Evolutionary conservation across 2,329 filamentous ascomycete species (phyloP), one percentile per base, ranked within the genome.

Genomic region (Botrytis fabae): DNA sequence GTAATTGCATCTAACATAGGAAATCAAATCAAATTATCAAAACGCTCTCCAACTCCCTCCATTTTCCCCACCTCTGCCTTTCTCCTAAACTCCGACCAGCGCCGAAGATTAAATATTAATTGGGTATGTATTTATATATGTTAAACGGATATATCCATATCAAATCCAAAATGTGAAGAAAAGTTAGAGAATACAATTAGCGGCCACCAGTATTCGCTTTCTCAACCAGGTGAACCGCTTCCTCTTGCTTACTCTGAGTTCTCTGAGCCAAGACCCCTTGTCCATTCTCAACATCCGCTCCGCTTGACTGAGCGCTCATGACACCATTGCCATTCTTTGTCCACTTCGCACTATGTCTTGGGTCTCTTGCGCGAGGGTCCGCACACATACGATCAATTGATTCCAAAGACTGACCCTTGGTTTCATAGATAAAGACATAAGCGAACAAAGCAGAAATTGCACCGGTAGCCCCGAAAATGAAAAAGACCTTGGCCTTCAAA

Each of bases 331-430:
- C 48, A 32, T 25, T 38, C 38, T 48, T 28, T 10, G 65, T 18
- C n/a, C 25, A 68, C 25, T 16, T 20, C 0, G 48, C 10, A n/a
- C 48, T 68, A 16, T 42, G 25, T 32, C 65, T 42, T 9, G 65
- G 65, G 6, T 57, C 28, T n/a, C 28, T 68, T 2, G 35, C 65
- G 12, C 7, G 25, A 4, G 16, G 25, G 42, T 68, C 65, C 48
- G 65, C 65, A 82, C 83, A 86, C 70, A 91, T 85, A 81, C 88
- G 86, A 78, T 93, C 91, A 76, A 92, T 90, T 81, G 92, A 88
- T 81, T 93, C 91, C 74, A 93, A 86, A 2, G 87, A 88, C 16
- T 93, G 85, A 57, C 90, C 90, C 85, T 93, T 93, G 76, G 91
- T 93, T 83, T 93, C 91, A 63, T 82, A 78, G 57, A 93, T 85